Evolutionary conservation across 169 alveolate genomes (phyloP).

Genomic region (Plasmodium inui): DNA sequence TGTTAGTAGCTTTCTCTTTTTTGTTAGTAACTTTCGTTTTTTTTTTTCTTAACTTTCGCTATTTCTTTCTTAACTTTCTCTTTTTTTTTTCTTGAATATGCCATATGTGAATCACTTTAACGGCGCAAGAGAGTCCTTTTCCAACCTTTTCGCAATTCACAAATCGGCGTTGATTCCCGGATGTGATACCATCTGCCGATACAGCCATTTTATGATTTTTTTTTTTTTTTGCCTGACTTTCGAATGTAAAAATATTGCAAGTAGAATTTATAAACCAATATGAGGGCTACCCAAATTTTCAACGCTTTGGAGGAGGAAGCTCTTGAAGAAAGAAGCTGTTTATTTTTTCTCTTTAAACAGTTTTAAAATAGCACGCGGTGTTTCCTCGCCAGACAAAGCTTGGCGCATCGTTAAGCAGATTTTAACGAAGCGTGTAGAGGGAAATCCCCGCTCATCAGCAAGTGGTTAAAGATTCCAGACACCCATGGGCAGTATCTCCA

Average conservation of each 20-base stretch:
- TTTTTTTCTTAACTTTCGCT: not conserved
- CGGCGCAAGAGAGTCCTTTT: not conserved
- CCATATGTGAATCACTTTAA: not conserved
- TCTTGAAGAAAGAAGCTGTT: not conserved
- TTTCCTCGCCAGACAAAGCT: not conserved
- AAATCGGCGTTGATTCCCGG: not conserved
- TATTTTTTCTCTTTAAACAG: not conserved
- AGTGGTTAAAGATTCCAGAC: not conserved
- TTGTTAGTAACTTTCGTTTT: too few species aligned
- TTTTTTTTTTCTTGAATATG: not conserved
- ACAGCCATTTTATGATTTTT: not conserved
- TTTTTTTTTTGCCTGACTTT: not conserved
- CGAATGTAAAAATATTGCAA: not conserved
- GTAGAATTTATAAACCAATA: not conserved
- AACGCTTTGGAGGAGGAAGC: not conserved
- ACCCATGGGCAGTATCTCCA: not conserved
- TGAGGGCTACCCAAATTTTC: not conserved
- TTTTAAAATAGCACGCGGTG: not conserved
- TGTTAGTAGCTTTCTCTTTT: not conserved
- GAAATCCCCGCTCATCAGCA: not conserved
- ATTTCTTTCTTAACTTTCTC: too few species aligned
- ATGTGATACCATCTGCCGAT: not conserved
- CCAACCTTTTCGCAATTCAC: not conserved
- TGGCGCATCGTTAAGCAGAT: not conserved
- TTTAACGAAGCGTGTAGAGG: not conserved